Evolutionary conservation across 2,329 filamentous ascomycete genomes (phyloP).

Genomic region (Didymellaceae sp.): DNA sequence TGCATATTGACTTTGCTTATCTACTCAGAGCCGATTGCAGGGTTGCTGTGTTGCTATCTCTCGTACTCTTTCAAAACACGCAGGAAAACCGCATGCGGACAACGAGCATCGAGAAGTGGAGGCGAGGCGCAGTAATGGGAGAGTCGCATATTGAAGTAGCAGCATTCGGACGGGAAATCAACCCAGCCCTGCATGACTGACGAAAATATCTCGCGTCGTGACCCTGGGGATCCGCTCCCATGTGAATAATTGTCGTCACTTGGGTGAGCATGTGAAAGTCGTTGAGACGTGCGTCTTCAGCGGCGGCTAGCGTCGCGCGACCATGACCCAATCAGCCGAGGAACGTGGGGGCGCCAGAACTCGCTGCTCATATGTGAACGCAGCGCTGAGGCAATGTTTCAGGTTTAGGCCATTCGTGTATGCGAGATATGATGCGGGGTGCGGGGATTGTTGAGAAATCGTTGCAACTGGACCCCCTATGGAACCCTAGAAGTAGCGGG

Average conservation of each 20-base stretch:
- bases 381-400: background rate
- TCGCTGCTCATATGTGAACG: conserved; percentile 1
- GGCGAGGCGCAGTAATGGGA: no score
- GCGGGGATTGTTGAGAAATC: conserved; percentile 5
- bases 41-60: conserved; percentile 7
- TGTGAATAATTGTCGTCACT: conserved; percentile 9
- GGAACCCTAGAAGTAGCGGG: no score
- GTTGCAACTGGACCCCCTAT: background rate
- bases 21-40: conserved; percentile 14
- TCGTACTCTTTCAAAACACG: background rate
- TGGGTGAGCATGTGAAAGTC: conserved; percentile 32
- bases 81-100: conserved; percentile 16
- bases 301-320: conserved; percentile 27
- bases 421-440: conserved; percentile 11
- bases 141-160: no score
- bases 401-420: background rate
- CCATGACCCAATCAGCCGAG: conserved; percentile 23
- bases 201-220: conserved; percentile 21
- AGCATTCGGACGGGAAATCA: background rate
- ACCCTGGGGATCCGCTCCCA: conserved; percentile 9
- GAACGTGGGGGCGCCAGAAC: conserved; percentile 20
- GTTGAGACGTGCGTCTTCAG: conserved; percentile 20
- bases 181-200: conserved; percentile 12
- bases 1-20: conserved; percentile 24
- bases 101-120: background rate